These are phyloP conservation scores for Exophiala sideris DNA, from an alignment of 2,329 filamentous ascomycete genomes.

Conservation along the genomic window DNA sequence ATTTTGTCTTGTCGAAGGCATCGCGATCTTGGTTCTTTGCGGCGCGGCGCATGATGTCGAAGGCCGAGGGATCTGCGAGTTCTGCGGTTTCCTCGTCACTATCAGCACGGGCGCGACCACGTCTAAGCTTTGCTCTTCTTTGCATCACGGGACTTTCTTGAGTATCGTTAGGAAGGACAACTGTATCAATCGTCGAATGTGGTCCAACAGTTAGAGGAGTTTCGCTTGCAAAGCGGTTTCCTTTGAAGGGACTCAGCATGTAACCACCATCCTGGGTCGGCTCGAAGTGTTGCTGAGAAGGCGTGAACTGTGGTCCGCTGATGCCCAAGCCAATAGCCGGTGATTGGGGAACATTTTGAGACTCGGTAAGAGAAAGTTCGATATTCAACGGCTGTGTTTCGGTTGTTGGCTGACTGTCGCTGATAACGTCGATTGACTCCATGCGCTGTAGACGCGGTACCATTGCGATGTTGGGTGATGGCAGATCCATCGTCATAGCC, in stretches of 20 bases:
- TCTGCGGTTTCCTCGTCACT: conserved; percentile 42
- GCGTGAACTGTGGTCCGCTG: conserved; percentile 31
- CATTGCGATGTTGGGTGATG: conserved; percentile 47
- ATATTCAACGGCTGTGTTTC: conserved; percentile 44
- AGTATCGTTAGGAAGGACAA: conserved; percentile 48
- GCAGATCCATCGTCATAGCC: conserved; percentile 48
- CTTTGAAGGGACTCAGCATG: conserved; percentile 67
- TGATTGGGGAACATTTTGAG: conserved; percentile 45
- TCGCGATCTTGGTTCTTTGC: conserved; percentile 52
- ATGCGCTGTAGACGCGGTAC: conserved; percentile 60
- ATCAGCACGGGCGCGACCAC: conserved; percentile 46
- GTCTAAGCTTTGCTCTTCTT: conserved; percentile 51
- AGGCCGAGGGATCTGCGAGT: conserved; percentile 48
- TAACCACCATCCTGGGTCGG: conserved; percentile 80
- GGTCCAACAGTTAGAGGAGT: conserved; percentile 39
- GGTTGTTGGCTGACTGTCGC: conserved; percentile 53
- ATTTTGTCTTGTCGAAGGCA: conserved; percentile 78
- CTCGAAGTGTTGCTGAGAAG: conserved; percentile 44
- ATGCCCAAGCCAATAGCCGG: conserved; percentile 8
- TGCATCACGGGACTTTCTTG: conserved; percentile 65
- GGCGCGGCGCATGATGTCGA: conserved; percentile 67
- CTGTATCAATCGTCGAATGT: conserved; percentile 67
- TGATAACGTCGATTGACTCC: conserved; percentile 59
- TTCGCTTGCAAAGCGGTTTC: conserved; percentile 61
- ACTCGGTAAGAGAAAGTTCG: conserved; percentile 58